Conservation (phyloP, 2,329 filamentous ascomycete species). For the Onygenales sp. region DNA sequence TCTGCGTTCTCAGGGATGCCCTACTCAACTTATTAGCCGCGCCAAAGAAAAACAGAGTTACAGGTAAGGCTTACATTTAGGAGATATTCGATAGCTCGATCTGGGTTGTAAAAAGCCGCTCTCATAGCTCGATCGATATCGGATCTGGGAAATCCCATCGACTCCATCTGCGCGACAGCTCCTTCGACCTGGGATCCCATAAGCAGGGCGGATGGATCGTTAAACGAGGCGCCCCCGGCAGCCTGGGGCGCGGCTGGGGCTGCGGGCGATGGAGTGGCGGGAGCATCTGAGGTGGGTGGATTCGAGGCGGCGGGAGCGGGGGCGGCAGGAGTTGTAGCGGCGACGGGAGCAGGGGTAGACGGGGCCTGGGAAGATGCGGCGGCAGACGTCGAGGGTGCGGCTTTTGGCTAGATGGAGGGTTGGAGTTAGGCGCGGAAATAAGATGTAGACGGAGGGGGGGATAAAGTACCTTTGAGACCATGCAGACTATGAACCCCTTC, state of each 20-base stretch:
- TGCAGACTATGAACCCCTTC: slow-evolving; percentile 98
- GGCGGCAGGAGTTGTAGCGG: slow-evolving; percentile 8
- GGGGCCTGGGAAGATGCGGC: slow-evolving; percentile 26
- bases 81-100: slow-evolving; percentile 94
- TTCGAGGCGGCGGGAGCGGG: slow-evolving; percentile 9
- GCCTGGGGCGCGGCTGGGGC: slow-evolving; percentile 24
- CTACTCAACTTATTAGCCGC: slow-evolving; percentile 35
- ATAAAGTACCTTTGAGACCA: slow-evolving; percentile 77
- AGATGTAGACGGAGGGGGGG: background rate
- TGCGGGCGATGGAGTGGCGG: slow-evolving; percentile 12
- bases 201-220: slow-evolving; percentile 71
- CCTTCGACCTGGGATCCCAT: slow-evolving; percentile 74
- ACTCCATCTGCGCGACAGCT: slow-evolving; percentile 86
- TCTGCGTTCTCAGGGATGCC: slow-evolving; percentile 82
- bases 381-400: slow-evolving; percentile 33
- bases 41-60: background rate
- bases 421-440: background rate
- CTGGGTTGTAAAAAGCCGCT: slow-evolving; percentile 92
- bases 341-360: slow-evolving; percentile 18
- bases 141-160: slow-evolving; percentile 84
- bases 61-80: slow-evolving; percentile 58
- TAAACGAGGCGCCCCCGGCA: slow-evolving; percentile 44
- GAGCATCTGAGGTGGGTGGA: slow-evolving; percentile 4
- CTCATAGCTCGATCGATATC: slow-evolving; percentile 93
- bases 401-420: slow-evolving; percentile 57